Evolutionary conservation across 192 early-diverging fungal species (phyloP), one percentile per base, ranked within the genome.

Genomic region (Backusella australiensis): DNA sequence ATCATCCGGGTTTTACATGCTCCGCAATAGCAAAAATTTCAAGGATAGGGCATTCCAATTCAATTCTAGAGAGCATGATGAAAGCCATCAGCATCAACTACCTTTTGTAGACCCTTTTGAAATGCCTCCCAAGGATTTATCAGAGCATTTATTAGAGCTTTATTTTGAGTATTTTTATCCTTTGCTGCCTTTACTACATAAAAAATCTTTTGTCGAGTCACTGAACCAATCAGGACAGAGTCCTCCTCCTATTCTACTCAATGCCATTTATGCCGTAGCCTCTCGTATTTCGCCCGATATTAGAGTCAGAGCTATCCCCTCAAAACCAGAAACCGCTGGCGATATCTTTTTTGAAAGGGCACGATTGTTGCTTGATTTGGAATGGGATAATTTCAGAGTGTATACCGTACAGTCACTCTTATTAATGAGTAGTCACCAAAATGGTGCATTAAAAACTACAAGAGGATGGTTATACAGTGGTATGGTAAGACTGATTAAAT

Each of bases 101-200:
- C 34, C 52, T 19, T 35, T 34, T 41, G 73, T 80, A 1, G 79
- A 83, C 59, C 82, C 82, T 44, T 85, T 85, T 73, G 84, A 89
- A 52, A 78, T 91, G 75, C 93, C 93, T 9, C 87, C 90, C 1
- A 77, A 72, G 6, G 90, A 91, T 7, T 79, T 93, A 36, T 86
- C 90, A 32, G 84, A 88, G 6, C 78, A 81, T 71, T 78, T 94
- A 42, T 82, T 94, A 36, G 83, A 89, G 29, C 67, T 85, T 11
- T 94, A 91, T 78, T 94, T 93, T 79, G 82, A 73, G 21, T 84
- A 87, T 63, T 82, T 92, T 8, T 91, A 94, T 74, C 91, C 93
- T 11, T 86, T 85, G 41, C 83, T 94, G 66, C 93, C 93, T 0
- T 82, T 93, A 15, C 75, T 94, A 26, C 88, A 91, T 81, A 91